Conservation (phyloP, 371 early-diverging fungal genomes). For the Rhizopus sp. region DNA sequence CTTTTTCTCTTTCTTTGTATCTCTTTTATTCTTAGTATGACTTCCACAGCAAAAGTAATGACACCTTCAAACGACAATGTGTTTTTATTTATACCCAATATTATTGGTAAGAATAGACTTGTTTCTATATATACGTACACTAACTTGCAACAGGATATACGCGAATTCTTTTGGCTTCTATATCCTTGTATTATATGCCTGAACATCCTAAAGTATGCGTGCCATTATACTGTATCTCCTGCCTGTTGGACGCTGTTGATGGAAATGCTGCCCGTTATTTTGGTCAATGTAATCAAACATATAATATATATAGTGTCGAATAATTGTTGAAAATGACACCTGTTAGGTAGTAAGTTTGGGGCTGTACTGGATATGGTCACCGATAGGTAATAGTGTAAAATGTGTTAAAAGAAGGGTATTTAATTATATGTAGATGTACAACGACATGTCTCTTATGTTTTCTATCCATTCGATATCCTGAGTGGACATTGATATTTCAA, state of each 20-base stretch:
- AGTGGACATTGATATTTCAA: conserved; percentile 80
- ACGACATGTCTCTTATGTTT: conserved; percentile 90
- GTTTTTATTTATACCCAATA: conserved; percentile 88
- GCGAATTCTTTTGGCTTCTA: conserved; percentile 78
- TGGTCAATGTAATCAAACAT: conserved; percentile 74
- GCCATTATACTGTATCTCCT: conserved; percentile 81
- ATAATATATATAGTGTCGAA: background rate
- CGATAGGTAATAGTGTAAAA: conserved; percentile 66
- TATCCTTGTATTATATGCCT: conserved; percentile 77
- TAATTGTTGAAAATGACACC: background rate
- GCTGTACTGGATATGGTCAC: conserved; percentile 98
- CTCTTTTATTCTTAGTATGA: conserved; percentile 10
- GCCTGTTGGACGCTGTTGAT: conserved; percentile 94
- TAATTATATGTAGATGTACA: conserved; percentile 63
- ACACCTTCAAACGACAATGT: conserved; percentile 59
- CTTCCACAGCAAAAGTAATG: conserved; percentile 10
- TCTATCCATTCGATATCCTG: conserved; percentile 71
- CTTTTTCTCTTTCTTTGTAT: conserved; percentile 12
- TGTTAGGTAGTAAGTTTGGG: conserved; percentile 88
- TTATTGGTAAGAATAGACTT: conserved; percentile 72
- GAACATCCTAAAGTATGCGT: conserved; percentile 72
- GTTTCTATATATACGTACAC: background rate
- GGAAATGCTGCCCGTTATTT: conserved; percentile 92
- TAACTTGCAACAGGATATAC: conserved; percentile 68
- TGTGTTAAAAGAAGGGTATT: background rate